Conservation (phyloP, 352 stramenopile species). For the Phytophthora sp. region DNA sequence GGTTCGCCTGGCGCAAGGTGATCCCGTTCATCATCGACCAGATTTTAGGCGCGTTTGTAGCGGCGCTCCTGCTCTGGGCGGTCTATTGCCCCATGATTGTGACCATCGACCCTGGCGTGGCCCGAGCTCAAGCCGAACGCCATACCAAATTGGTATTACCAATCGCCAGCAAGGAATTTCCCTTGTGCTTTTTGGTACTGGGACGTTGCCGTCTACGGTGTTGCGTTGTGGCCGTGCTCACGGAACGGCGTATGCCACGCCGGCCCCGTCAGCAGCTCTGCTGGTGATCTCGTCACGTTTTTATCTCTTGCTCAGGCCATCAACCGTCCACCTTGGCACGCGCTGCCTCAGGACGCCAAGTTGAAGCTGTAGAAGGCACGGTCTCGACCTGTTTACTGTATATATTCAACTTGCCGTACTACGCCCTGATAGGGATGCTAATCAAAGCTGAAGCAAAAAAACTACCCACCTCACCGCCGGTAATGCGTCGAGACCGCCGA, state of each 20-base stretch:
- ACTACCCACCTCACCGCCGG: constrained; percentile 24
- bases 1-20: constrained; percentile 47
- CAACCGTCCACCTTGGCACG: constrained; percentile 24
- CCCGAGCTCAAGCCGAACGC: constrained; percentile 12
- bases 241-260: constrained; percentile 26
- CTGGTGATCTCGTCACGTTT: constrained; percentile 24
- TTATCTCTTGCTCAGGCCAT: constrained; percentile 28
- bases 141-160: no score
- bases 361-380: background rate
- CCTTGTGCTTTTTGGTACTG: constrained; percentile 1
- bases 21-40: constrained; percentile 42
- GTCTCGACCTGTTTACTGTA: constrained; percentile 8
- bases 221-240: constrained; percentile 29
- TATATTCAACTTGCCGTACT: constrained; percentile 10
- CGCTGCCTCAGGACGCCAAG: constrained; percentile 4
- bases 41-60: constrained; percentile 50
- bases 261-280: constrained; percentile 17
- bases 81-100: constrained; percentile 57
- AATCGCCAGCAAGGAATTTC: constrained; percentile 24
- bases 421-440: constrained; percentile 12
- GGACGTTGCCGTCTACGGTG: background rate
- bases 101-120: constrained; percentile 45
- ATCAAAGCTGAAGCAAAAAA: constrained; percentile 36
- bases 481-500: constrained; percentile 26
- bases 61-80: constrained; percentile 43